Evolutionary conservation across 1,284 basidiomycete genomes (phyloP), one percentile per base, ranked within the genome.

Genomic region (Trametes versicolor): DNA sequence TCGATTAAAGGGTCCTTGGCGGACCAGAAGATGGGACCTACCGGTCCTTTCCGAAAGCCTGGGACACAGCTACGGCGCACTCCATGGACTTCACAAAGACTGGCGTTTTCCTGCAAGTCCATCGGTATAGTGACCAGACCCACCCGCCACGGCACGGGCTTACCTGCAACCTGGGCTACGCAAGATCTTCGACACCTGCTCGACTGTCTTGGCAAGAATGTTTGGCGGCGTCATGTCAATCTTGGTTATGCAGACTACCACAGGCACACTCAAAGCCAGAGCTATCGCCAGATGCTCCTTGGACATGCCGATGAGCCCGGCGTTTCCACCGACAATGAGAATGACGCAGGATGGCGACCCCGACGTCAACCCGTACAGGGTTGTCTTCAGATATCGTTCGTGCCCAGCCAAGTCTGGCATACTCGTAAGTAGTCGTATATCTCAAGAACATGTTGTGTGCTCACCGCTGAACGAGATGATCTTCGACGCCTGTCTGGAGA

Each of bases 151-250:
- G 10, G 9, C 3, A 1, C 27, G 27, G 13, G 78, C 83, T 65
- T 66, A 91, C 89, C 94, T 83, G 80, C 97, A 99, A 8, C 97
- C 97, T 9, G 96, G 97, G 71, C 94, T 96, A 76, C 89, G 93
- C 64, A 99, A 80, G 39, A 99, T 96, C 82, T 98, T 99, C 34
- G 89, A 87, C 1, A 99, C 91, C 80, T 99, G 97, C 75, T 94
- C 95, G 63, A 96, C 84, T 0, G 97, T 99, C 75, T 97, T 92
- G 45, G 90, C 89, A 52, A 97, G 85, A 39, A 98, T 91, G 69
- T 98, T 95, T 17, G 91, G 85, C 1, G 97, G 97, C 0, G 97
- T 98, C 97, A 98, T 99, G 78, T 99, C 98, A 74, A 97, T 94
- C 94, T 99, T 99, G 17, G 97, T 98, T 58, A 99, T 92, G 76